Evolutionary conservation across 148 eudicot genomes (phyloP), one percentile per base, ranked within the genome.

Genomic region (Limonium bicolor): DNA sequence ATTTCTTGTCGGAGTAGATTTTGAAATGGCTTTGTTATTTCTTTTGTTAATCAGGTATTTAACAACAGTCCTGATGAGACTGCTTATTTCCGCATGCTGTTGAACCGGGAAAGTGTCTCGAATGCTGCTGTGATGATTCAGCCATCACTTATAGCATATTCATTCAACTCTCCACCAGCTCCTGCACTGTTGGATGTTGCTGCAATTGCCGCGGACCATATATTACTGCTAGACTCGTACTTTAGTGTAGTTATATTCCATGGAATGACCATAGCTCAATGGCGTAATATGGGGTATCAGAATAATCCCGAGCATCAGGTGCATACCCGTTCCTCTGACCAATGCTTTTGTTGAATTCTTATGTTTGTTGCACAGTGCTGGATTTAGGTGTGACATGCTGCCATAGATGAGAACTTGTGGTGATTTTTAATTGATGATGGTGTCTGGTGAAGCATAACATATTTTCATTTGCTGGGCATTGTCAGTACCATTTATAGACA

Each of bases 51-150:
- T 6, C 64, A 81, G 96, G 96, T 86, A 16, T 86, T 78, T 25
- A 86, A 86, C 56, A 86, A 81, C 48, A 86, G 96, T 65, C 96
- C 96, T 6, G 96, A 87, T 74, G 96, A 87, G 75, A 82, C 96
- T 2, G 96, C 96, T 56, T 88, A 80, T 60, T 88, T 88, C 60
- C 90, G 96, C 46, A 83, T 88, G 77, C 58, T 74, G 67, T 54
- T 88, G 55, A 79, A 88, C 72, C 74, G 94, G 48, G 94, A 88
- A 56, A 79, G 58, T 41, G 54, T 77, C 62, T 77, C 74, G 25
- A 88, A 88, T 61, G 76, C 90, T 35, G 90, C 74, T 13, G 80
- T 79, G 58, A 88, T 88, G 96, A 83, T 88, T 51, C 94, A 88
- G 56, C 94, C 94, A 17, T 82, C 96, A 26, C 63, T 88, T 20